A percentile compares a stretch with the other conserved stretches of the same genome.
Evolutionary conservation across 257 asterid genomes (phyloP).

Genomic region (Solanum medicagineum): DNA sequence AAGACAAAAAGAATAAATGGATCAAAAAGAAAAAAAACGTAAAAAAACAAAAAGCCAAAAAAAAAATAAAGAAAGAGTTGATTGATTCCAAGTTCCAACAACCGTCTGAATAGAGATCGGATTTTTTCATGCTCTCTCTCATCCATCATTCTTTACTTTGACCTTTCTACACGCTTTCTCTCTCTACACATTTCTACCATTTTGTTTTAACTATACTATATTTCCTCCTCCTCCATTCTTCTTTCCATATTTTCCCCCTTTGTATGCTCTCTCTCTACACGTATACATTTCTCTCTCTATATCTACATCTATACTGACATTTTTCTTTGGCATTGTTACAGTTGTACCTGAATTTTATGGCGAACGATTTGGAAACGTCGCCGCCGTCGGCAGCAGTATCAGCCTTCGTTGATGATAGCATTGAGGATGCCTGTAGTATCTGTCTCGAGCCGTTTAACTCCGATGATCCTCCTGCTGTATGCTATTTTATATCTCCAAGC

Average conservation of each 20-base stretch:
- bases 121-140: constrained; percentile 11
- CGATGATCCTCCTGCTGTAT: constrained; percentile 34
- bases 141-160: constrained; percentile 23
- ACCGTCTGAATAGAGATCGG: constrained; percentile 24
- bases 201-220: background rate
- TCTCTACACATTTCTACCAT: constrained; percentile 5
- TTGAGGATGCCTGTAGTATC: constrained; percentile 45
- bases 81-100: constrained; percentile 29
- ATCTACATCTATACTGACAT: background rate
- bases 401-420: constrained; percentile 17
- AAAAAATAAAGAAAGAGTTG: background rate
- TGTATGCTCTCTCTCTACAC: background rate
- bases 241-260: constrained; percentile 7
- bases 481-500: background rate
- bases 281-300: background rate
- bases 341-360: background rate
- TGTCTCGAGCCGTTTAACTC: constrained; percentile 40
- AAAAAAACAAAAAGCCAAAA: too few species aligned
- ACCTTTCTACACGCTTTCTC: constrained; percentile 15
- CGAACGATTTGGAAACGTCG: constrained; percentile 7
- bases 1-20: background rate
- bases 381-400: background rate
- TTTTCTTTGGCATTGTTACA: background rate
- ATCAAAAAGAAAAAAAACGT: background rate
- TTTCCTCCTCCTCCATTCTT: background rate